A percentile compares a stretch with the other conserved stretches of the same genome.
Conservation (phyloP, 2,329 filamentous ascomycete species). For the Cordyceps cateniannulata region DNA sequence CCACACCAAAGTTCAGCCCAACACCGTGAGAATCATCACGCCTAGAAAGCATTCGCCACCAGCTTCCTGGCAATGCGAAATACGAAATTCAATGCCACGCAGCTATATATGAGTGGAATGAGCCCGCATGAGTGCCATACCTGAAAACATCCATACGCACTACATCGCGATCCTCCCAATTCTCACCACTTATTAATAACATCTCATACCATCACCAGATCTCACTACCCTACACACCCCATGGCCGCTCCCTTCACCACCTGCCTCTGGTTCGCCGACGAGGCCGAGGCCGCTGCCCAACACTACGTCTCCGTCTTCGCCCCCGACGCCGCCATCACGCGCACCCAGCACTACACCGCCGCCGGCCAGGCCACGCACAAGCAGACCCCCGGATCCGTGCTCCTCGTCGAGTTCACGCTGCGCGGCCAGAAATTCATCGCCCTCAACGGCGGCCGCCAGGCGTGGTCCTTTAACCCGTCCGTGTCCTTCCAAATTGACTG, state of each 20-base stretch:
- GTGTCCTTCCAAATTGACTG: slow-evolving; percentile 39
- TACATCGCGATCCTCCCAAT: background rate
- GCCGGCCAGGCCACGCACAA: slow-evolving; percentile 21
- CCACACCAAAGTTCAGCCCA: background rate
- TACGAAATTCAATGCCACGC: background rate
- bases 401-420: slow-evolving; percentile 1
- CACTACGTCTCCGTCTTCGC: slow-evolving; percentile 35
- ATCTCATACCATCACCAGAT: too few species aligned
- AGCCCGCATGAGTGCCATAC: background rate
- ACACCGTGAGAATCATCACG: background rate
- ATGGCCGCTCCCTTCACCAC: slow-evolving; percentile 18
- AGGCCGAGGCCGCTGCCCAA: slow-evolving; percentile 35
- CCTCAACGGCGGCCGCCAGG: slow-evolving; percentile 36
- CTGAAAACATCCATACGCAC: background rate
- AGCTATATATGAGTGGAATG: background rate
- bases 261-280: slow-evolving; percentile 35
- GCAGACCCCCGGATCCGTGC: background rate
- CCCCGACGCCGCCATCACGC: slow-evolving; percentile 29
- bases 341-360: slow-evolving; percentile 24
- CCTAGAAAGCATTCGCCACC: background rate
- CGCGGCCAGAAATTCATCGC: slow-evolving; percentile 31
- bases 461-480: slow-evolving; percentile 33
- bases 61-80: background rate
- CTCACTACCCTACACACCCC: too few species aligned
- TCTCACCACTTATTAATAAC: too few species aligned